Evolutionary conservation across 805 yeast species (phyloP).

Genomic region (Candida wancherniae): DNA sequence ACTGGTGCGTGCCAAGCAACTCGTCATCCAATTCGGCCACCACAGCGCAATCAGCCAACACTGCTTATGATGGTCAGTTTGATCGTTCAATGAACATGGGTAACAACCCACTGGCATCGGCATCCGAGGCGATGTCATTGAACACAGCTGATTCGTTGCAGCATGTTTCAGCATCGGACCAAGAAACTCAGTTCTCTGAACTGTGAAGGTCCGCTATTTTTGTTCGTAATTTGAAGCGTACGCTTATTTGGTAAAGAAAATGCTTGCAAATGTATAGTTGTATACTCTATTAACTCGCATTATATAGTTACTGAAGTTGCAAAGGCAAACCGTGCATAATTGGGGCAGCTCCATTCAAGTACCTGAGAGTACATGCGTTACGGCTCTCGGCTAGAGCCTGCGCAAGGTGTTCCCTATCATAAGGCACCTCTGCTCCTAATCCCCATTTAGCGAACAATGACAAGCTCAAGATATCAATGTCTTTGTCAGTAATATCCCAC

Average conservation of each 20-base stretch:
- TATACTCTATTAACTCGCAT: background rate
- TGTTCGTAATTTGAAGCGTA: background rate
- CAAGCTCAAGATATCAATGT: constrained; percentile 74
- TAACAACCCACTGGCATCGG: constrained; percentile 14
- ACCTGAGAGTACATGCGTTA: constrained; percentile 60
- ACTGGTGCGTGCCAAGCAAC: constrained; percentile 74
- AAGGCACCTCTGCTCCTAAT: constrained; percentile 24
- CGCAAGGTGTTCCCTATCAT: constrained; percentile 32
- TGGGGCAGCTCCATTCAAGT: constrained; percentile 89
- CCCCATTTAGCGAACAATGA: constrained; percentile 67
- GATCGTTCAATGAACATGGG: constrained; percentile 14
- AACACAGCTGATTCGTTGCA: constrained; percentile 11
- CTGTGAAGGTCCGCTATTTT: constrained; percentile 2
- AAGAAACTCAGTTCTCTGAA: constrained; percentile 10
- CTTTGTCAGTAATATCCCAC: constrained; percentile 98
- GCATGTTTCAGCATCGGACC: constrained; percentile 11
- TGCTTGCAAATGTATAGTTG: too few relatives aligned
- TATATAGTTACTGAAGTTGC: constrained; percentile 2
- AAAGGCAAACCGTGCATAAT: constrained; percentile 85
- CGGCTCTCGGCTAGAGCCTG: constrained; percentile 62
- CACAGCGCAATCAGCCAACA: constrained; percentile 9
- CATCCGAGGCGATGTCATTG: constrained; percentile 11
- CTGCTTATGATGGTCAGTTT: constrained; percentile 9
- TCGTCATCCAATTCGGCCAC: constrained; percentile 22
- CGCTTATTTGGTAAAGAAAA: background rate